These are phyloP conservation scores for Vitis hybrid DNA, from an alignment of 177 flowering plant genomes.

Conservation along the genomic window DNA sequence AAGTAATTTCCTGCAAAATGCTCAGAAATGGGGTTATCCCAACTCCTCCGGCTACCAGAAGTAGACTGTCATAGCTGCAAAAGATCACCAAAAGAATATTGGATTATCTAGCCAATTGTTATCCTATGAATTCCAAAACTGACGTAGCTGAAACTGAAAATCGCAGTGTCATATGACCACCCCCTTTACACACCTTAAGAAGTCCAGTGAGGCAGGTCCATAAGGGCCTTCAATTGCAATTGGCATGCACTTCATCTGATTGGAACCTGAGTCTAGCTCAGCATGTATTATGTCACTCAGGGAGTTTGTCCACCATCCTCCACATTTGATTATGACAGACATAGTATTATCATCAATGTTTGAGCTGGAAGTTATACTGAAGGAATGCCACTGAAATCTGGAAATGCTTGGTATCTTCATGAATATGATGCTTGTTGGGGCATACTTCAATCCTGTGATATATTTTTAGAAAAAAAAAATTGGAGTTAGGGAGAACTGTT, in stretches of 20 bases:
- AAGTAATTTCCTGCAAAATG: constrained; percentile 62
- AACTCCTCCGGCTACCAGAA: constrained; percentile 78
- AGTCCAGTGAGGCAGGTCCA: constrained; percentile 65
- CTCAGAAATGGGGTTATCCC: constrained; percentile 90
- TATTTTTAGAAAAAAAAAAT: not conserved
- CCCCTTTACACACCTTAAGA: constrained; percentile 49
- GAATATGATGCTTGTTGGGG: constrained; percentile 70
- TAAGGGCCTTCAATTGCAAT: constrained; percentile 86
- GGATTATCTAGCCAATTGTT: too few species aligned
- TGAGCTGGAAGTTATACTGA: constrained; percentile 77
- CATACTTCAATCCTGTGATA: constrained; percentile 62
- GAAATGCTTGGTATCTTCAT: constrained; percentile 79
- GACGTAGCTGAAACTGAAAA: not conserved
- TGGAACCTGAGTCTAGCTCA: constrained; percentile 27
- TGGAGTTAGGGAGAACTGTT: not conserved
- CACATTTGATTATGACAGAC: constrained; percentile 63
- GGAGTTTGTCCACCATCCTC: constrained; percentile 70
- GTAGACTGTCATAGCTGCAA: constrained; percentile 72
- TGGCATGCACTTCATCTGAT: constrained; percentile 41
- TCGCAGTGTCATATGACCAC: not conserved
- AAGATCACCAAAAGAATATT: not conserved
- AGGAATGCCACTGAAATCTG: constrained; percentile 76
- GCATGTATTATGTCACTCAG: constrained; percentile 45
- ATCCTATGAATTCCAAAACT: not conserved
- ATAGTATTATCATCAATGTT: constrained; percentile 45